A percentile compares a stretch with the other conserved stretches of the same genome.
phyloP scores from a whole-genome alignment of 176 grass and related monocot species.

The Musa schizocarpa region DNA sequence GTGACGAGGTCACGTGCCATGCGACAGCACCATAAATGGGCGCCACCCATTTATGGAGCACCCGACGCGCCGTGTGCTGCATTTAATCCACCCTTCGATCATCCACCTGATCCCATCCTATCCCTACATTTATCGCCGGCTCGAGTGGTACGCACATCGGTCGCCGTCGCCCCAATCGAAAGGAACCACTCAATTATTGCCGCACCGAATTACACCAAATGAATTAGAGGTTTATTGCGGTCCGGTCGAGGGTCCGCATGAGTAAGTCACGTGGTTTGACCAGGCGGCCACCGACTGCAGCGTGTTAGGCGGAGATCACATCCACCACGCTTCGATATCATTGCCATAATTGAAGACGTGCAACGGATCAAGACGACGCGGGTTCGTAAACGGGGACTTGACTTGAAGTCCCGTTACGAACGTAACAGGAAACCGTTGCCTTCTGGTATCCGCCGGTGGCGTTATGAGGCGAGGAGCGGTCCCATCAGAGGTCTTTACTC shows the following conservation, averaged over 20 bases:
- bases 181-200: background rate
- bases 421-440: too few relatives aligned
- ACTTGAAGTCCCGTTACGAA: too few relatives aligned
- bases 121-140: background rate
- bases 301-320: background rate
- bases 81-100: background rate
- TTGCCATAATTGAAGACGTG: background rate
- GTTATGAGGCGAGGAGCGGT: background rate
- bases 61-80: background rate
- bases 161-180: background rate
- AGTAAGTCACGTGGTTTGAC: background rate
- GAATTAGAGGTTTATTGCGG: background rate
- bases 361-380: background rate
- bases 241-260: background rate
- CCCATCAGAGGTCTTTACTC: background rate
- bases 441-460: too few relatives aligned
- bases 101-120: background rate
- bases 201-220: too few relatives aligned
- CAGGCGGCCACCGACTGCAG: background rate
- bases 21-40: background rate
- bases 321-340: background rate
- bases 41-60: background rate
- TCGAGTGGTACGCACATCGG: background rate
- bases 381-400: background rate
- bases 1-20: conserved; percentile 1